Conservation (phyloP, 495 filamentous ascomycete species). For the Clavariopsis aquatica region DNA sequence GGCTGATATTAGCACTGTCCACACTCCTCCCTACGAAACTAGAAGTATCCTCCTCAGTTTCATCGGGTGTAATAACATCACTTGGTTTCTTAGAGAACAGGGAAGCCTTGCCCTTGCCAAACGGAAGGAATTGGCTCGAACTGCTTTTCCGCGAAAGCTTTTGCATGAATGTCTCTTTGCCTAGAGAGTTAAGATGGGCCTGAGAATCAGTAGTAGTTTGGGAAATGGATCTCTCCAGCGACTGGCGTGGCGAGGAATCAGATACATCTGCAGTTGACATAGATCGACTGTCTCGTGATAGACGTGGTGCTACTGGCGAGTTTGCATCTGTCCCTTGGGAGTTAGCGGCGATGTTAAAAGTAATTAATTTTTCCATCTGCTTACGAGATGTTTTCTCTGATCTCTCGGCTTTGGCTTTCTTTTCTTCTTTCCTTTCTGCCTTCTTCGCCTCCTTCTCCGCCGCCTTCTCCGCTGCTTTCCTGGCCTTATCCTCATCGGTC, state of each 20-base stretch:
- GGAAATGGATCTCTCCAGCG: slow-evolving; percentile 37
- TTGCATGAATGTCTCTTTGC: slow-evolving; percentile 46
- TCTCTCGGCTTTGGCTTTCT: slow-evolving; percentile 34
- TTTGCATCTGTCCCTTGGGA: slow-evolving; percentile 30
- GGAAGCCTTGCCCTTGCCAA: slow-evolving; percentile 38
- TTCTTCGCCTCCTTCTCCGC: slow-evolving; percentile 35
- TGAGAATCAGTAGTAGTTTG: slow-evolving; percentile 39
- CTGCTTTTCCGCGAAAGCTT: slow-evolving; percentile 45
- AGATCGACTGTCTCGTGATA: slow-evolving; percentile 41
- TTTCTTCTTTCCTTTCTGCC: slow-evolving; percentile 38
- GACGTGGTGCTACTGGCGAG: slow-evolving; percentile 39
- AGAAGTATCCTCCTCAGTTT: slow-evolving; percentile 30
- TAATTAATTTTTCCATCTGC: slow-evolving; percentile 32
- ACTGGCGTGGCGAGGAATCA: slow-evolving; percentile 33
- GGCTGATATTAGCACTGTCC: slow-evolving; percentile 26
- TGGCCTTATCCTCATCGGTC: slow-evolving; percentile 32
- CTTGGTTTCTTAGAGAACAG: slow-evolving; percentile 35
- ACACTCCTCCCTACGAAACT: slow-evolving; percentile 14
- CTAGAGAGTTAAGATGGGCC: slow-evolving; percentile 12
- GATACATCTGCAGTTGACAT: slow-evolving; percentile 43
- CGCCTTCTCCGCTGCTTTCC: slow-evolving; percentile 35
- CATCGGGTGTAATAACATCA: slow-evolving; percentile 27
- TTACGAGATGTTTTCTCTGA: slow-evolving; percentile 31
- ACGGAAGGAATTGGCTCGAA: slow-evolving; percentile 42
- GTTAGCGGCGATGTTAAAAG: slow-evolving; percentile 17